A percentile compares a stretch with the other conserved stretches of the same genome.
These are phyloP conservation scores for Globisporangium apiculatum DNA, from an alignment of 352 stramenopile species.

Conservation along the genomic window DNA sequence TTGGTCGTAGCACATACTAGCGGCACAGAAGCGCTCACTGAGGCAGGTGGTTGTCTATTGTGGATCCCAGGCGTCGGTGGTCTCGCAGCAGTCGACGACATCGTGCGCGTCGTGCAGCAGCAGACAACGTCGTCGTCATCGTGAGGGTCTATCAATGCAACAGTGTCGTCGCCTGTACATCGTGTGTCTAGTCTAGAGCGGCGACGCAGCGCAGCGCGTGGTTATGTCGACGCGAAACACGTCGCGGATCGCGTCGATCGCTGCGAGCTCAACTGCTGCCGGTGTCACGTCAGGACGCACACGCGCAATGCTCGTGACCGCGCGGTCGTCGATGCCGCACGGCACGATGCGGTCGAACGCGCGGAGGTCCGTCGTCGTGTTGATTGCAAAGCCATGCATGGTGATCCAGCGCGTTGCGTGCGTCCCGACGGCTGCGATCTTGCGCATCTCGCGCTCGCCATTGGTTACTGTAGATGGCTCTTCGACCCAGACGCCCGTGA, in stretches of 20 bases:
- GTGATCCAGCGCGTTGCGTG: constrained; percentile 96
- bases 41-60: not conserved
- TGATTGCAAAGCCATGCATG: constrained; percentile 97
- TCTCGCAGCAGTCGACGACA: constrained; percentile 57
- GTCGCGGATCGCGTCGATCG: constrained; percentile 51
- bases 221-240: constrained; percentile 69
- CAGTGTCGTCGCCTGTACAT: constrained; percentile 1
- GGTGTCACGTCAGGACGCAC: constrained; percentile 43
- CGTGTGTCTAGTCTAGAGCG: constrained; percentile 17
- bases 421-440: constrained; percentile 96
- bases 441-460: constrained; percentile 68
- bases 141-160: not conserved
- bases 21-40: not conserved
- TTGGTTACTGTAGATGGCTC: constrained; percentile 27
- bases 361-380: constrained; percentile 90
- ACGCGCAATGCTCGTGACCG: constrained; percentile 76
- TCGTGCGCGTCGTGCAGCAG: constrained; percentile 27
- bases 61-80: constrained; percentile 43
- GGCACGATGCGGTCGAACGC: constrained; percentile 95
- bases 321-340: constrained; percentile 92
- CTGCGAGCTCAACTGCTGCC: constrained; percentile 55
- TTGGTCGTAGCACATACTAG: not conserved
- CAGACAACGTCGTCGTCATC: constrained; percentile 11
- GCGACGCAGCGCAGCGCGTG: constrained; percentile 29
- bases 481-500: constrained; percentile 96